phyloP scores from a whole-genome alignment of 2,329 filamentous ascomycete genomes.

The Alternaria novae-zelandiae region DNA sequence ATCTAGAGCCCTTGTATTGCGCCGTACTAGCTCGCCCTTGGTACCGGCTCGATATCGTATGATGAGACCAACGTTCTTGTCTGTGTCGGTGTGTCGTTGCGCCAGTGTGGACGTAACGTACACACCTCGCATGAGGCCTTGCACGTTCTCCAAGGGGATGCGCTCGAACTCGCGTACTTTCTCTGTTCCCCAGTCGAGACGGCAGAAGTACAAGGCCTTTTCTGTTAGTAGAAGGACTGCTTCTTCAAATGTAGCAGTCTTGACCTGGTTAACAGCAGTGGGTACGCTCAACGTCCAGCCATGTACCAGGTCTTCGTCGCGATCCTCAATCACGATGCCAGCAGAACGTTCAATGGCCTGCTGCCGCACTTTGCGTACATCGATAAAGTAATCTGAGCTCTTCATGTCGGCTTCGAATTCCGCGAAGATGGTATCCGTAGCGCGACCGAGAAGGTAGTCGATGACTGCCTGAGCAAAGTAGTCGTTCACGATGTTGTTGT shows the following conservation, averaged over 20 bases:
- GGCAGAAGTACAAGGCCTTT: constrained; percentile 82
- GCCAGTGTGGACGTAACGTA: constrained; percentile 92
- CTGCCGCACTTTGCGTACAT: constrained; percentile 81
- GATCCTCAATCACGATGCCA: constrained; percentile 76
- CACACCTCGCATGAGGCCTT: constrained; percentile 76
- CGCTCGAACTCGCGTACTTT: constrained; percentile 93
- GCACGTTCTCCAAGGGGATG: constrained; percentile 76
- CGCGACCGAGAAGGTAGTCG: constrained; percentile 90
- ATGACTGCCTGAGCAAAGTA: constrained; percentile 96
- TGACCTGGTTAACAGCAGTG: constrained; percentile 68
- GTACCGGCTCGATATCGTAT: constrained; percentile 76
- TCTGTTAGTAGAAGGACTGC: constrained; percentile 87
- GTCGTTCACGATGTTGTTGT: constrained; percentile 92
- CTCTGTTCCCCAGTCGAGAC: constrained; percentile 93
- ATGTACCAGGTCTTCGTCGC: constrained; percentile 84
- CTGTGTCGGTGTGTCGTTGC: constrained; percentile 75
- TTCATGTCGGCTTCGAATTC: constrained; percentile 96
- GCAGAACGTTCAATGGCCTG: constrained; percentile 89
- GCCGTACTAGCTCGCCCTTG: constrained; percentile 73
- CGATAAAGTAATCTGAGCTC: constrained; percentile 88
- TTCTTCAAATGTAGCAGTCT: constrained; percentile 80
- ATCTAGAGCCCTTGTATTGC: constrained; percentile 82
- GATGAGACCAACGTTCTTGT: constrained; percentile 82
- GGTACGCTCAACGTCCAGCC: constrained; percentile 91
- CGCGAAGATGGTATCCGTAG: constrained; percentile 83